Evolutionary conservation across 139 green algal species (phyloP), one percentile per base, ranked within the genome.

Genomic region (Chlamydomonas sp.): DNA sequence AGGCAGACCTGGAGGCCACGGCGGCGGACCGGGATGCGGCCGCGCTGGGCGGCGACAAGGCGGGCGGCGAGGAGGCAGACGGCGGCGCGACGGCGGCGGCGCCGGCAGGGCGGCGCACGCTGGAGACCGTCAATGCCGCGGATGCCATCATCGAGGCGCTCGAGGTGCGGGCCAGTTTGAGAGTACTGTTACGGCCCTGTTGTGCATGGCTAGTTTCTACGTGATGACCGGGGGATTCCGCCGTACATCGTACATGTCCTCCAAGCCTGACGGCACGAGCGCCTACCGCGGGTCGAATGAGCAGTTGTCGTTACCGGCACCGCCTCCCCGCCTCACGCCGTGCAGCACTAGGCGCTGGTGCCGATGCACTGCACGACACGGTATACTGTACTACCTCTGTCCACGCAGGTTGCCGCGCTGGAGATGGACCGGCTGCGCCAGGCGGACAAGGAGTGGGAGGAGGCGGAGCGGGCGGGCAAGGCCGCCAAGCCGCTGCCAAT

Each of bases 101-200:
- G 59, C 83, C 91, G 4, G 92, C 91, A n/a, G 92, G 92, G 5
- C 88, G 91, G 63, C 89, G 90, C 0, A 94, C 92, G 59, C 85
- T 94, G 63, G 96, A 98, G 83, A 94, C 92, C 7, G 88, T 98
- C 14, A 85, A 61, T 15, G 96, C 97, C 3, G 96, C 96, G 4
- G 98, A 99, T 89, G 72, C 79, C 14, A 96, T 99, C 20, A 94
- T 98, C 2, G 98, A 99, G 20, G 97, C 98, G 10, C 90, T 99
- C 60, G 98, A 99, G 72, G 88, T 87, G 59, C 31, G 31, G 31
- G 31, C 31, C 31, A 49, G 31, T 49, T 76, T 76, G n/a, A 14
- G n/a, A 14, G 74, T 62, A 63, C 62, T 79, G 71, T 20, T 77
- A 20, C 49, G 15, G 74, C 74, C 58, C 20, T 78, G 72, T 20